Evolutionary conservation across 768 basidiomycete species (phyloP).

Genomic region (Neoboletus subvelutipes): DNA sequence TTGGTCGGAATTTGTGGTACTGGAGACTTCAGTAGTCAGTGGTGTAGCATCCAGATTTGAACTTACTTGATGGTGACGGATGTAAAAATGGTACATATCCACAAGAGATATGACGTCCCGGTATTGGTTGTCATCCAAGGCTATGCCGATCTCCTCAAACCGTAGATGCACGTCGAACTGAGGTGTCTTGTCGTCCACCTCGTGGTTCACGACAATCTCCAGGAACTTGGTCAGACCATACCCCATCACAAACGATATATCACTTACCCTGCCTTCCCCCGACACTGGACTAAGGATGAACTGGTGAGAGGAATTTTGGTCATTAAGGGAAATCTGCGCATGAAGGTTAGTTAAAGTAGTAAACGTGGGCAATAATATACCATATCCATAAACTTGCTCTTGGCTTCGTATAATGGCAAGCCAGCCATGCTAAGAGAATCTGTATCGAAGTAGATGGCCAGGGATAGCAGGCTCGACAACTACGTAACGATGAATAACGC

Average conservation of each 20-base stretch:
- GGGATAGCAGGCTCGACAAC: conserved; percentile 82
- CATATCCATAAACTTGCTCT: conserved; percentile 72
- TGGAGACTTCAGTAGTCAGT: conserved; percentile 15
- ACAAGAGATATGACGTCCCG: conserved; percentile 88
- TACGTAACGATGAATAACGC: conserved; percentile 30
- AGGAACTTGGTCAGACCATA: conserved; percentile 2
- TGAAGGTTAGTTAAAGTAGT: conserved; percentile 1
- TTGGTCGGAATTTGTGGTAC: conserved; percentile 83
- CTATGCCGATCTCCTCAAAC: conserved; percentile 92
- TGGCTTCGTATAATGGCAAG: conserved; percentile 58
- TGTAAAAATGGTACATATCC: conserved; percentile 96
- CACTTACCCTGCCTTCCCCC: conserved; percentile 82
- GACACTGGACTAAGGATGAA: conserved; percentile 95
- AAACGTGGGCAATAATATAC: conserved; percentile 36
- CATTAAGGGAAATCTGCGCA: conserved; percentile 51
- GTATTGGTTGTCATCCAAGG: conserved; percentile 92
- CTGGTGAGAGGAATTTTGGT: conserved; percentile 59
- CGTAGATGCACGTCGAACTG: conserved; percentile 83
- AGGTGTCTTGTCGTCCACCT: conserved; percentile 68
- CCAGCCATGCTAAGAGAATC: conserved; percentile 81
- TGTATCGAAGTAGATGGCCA: conserved; percentile 94
- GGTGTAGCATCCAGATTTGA: background rate
- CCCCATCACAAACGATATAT: background rate
- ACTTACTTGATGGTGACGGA: conserved; percentile 74
- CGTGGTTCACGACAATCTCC: conserved; percentile 82